Conservation (phyloP, 2,329 filamentous ascomycete genomes). For the Cadophora sp. region DNA sequence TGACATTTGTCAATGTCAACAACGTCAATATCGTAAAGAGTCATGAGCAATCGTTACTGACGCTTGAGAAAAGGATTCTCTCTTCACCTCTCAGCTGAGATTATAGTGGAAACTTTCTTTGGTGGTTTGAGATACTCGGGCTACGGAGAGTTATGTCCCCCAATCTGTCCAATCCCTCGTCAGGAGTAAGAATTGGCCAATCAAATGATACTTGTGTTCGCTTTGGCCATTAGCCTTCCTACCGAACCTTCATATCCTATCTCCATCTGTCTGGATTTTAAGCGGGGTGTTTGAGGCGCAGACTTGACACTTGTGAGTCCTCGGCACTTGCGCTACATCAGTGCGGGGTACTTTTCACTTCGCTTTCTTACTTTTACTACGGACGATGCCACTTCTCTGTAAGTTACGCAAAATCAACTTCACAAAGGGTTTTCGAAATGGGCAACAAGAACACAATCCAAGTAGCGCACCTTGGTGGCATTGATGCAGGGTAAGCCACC, state of each 20-base stretch:
- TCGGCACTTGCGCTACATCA: background rate
- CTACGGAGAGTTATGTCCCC: too few relatives aligned
- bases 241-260: background rate
- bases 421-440: constrained; percentile 19
- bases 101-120: too few relatives aligned
- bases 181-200: too few relatives aligned
- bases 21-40: too few relatives aligned
- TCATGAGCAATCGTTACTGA: too few relatives aligned
- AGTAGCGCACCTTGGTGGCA: constrained; percentile 57
- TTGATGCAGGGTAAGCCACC: constrained; percentile 51
- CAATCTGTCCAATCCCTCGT: too few relatives aligned
- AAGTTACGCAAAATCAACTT: background rate
- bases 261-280: background rate
- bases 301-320: background rate
- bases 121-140: too few relatives aligned
- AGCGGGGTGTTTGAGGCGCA: background rate
- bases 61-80: too few relatives aligned
- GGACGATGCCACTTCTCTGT: background rate
- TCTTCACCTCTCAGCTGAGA: too few relatives aligned
- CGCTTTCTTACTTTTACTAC: background rate
- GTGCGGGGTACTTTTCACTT: background rate
- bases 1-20: too few relatives aligned
- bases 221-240: background rate
- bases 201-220: too few relatives aligned
- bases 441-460: constrained; percentile 48